Evolutionary conservation across 2,329 filamentous ascomycete species (phyloP).

Genomic region (Massarina eburnea): DNA sequence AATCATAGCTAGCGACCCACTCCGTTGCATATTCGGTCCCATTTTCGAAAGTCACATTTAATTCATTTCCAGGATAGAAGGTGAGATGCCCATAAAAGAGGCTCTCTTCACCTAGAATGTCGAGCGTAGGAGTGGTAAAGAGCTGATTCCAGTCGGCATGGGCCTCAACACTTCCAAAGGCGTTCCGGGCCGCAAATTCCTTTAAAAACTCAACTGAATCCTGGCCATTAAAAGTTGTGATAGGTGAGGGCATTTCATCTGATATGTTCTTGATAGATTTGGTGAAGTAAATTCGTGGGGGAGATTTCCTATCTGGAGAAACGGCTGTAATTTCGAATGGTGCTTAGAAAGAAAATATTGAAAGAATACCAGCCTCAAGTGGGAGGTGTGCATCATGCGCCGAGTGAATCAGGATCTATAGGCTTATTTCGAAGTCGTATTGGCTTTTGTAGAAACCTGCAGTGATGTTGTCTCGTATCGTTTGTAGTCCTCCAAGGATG

Average conservation of each 20-base stretch:
- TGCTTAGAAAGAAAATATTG: slow-evolving; percentile 26
- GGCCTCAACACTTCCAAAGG: slow-evolving; percentile 39
- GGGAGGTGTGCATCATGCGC: slow-evolving; percentile 38
- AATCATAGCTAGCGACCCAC: slow-evolving; percentile 28
- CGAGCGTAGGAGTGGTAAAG: slow-evolving; percentile 18
- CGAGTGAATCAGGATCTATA: slow-evolving; percentile 29
- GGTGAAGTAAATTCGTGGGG: slow-evolving; percentile 38
- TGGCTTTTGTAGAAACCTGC: slow-evolving; percentile 36
- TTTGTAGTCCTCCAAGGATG: slow-evolving; percentile 26
- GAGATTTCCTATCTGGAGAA: slow-evolving; percentile 23
- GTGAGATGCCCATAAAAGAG: slow-evolving; percentile 19
- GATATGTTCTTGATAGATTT: slow-evolving; percentile 21
- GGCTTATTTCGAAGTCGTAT: slow-evolving; percentile 43
- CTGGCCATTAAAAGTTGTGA: slow-evolving; percentile 26
- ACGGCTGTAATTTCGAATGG: slow-evolving; percentile 26
- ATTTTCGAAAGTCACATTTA: slow-evolving; percentile 29
- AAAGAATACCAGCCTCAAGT: slow-evolving; percentile 28
- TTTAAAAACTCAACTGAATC: slow-evolving; percentile 24
- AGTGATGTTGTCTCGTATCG: slow-evolving; percentile 27
- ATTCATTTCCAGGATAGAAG: slow-evolving; percentile 42
- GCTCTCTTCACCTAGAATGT: slow-evolving; percentile 19
- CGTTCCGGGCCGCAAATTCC: slow-evolving; percentile 26
- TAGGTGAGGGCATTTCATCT: slow-evolving; percentile 22
- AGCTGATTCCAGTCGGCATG: slow-evolving; percentile 48
- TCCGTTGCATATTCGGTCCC: slow-evolving; percentile 13